Evolutionary conservation across 805 yeast genomes (phyloP), one percentile per base, ranked within the genome.

Genomic region (Pichia eremophila): DNA sequence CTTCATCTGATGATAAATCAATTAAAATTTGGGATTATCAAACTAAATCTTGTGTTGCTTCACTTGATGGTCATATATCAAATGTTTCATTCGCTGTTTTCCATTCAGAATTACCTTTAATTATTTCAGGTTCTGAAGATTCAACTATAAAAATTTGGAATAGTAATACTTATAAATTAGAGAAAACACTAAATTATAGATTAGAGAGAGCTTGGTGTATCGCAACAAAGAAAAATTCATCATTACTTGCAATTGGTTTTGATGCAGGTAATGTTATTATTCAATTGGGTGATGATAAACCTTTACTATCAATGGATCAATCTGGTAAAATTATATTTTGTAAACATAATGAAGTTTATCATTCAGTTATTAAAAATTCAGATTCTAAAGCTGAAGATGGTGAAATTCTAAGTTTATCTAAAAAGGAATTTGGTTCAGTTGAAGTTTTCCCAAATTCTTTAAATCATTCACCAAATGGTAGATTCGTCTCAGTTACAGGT

Each of bases 161-260:
- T 65, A 75, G 97, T 22, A 84, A 84, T 63, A 88, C 98, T 35
- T 93, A 91, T 71, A 88, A 87, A 68, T 76, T 91, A 54, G 98
- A 91, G 68, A 89, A 89, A 68, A 81, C 96, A 8, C 71, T 91
- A 52, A 90, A 88, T 68, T 82, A 86, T 63, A 88, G 96, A 44
- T 76, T 91, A 64, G 98, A 93, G 67, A 82, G 99, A 61, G 93
- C 93, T 45, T 93, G 99, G 99, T 90, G 98, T 74, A 79, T 85
- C 46, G 78, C 90, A 36, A 70, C 85, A 41, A 81, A 81, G 58
- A 81, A 81, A 54, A 79, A 79, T 53, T 78, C 87, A 43, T 88
- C 87, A 62, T 71, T 86, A 51, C 74, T 91, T 52, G 93, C 96
- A 14, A 78, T 90, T 51, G 99, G 99, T 57, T 90, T 87, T 58